phyloP scores from a whole-genome alignment of 1,139 yeast species.

The Torulaspora globosa region DNA sequence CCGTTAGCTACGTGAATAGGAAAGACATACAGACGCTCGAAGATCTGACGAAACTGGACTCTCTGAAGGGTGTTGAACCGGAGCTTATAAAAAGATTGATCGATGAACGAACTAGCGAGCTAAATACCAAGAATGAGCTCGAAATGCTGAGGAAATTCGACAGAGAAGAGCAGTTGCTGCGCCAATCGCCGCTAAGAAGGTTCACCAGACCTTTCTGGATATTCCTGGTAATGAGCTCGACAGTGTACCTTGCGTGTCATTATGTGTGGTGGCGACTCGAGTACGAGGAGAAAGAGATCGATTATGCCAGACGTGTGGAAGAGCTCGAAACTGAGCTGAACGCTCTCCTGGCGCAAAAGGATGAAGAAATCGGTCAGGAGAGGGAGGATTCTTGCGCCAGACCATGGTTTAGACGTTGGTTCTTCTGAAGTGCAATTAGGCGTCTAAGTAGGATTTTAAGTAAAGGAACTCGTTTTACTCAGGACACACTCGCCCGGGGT shows the following conservation, averaged over 20 bases:
- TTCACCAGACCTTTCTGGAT: conserved; percentile 33
- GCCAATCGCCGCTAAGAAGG: conserved; percentile 23
- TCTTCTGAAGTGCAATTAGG: conserved; percentile 4
- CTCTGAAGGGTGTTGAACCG: conserved; percentile 35
- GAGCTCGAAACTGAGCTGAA: conserved; percentile 22
- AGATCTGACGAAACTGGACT: conserved; percentile 31
- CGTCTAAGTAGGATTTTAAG: conserved; percentile 3
- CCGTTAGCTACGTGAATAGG: conserved; percentile 1
- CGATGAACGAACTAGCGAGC: conserved; percentile 31
- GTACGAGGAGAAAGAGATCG: conserved; percentile 33
- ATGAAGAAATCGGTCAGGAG: conserved; percentile 5
- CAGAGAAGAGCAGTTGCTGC: conserved; percentile 22
- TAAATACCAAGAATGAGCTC: conserved; percentile 32
- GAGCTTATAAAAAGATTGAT: conserved; percentile 31
- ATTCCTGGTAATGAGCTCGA: conserved; percentile 32
- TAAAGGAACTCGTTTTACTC: conserved; percentile 28
- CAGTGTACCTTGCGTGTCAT: conserved; percentile 34
- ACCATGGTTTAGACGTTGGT: conserved; percentile 26
- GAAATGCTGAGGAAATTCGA: conserved; percentile 28
- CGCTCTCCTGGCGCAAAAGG: conserved; percentile 7
- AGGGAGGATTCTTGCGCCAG: neutral
- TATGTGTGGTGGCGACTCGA: conserved; percentile 38
- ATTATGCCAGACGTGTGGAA: conserved; percentile 18
- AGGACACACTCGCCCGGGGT: conserved; percentile 32
- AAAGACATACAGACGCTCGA: conserved; percentile 26